Conservation (phyloP, 306 rosid species). For the Carpinus fangiana region DNA sequence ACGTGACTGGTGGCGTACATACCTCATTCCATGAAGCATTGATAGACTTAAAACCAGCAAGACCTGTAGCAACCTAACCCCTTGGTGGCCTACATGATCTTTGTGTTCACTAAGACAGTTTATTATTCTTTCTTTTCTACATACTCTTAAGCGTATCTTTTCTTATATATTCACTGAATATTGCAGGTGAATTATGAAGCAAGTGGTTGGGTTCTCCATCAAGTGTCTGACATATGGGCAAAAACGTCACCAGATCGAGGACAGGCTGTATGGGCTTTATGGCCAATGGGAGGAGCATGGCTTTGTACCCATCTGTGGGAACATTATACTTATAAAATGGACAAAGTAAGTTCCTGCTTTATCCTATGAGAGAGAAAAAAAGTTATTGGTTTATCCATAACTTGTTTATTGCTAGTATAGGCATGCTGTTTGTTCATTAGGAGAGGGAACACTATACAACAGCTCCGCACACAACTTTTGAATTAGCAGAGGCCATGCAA, state of each 20-base stretch:
- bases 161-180: neutral
- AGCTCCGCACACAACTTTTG: neutral
- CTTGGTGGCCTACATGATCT: neutral
- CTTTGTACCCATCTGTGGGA: conserved; percentile 91
- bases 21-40: neutral
- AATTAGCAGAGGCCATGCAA: neutral
- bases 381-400: conserved; percentile 27
- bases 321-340: conserved; percentile 82
- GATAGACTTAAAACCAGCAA: neutral
- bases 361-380: conserved; percentile 39
- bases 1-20: neutral
- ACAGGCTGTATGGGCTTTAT: conserved; percentile 88
- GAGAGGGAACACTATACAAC: neutral
- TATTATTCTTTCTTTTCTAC: neutral
- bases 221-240: conserved; percentile 90
- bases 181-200: conserved; percentile 89
- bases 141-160: neutral
- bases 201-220: conserved; percentile 93
- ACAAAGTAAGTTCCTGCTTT: conserved; percentile 59
- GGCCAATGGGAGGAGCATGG: conserved; percentile 99
- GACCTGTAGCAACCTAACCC: neutral
- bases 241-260: conserved; percentile 92
- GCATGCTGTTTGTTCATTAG: neutral
- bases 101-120: neutral
- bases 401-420: neutral